phyloP scores from a whole-genome alignment of 257 asterid species.

The Ballota nigra region DNA sequence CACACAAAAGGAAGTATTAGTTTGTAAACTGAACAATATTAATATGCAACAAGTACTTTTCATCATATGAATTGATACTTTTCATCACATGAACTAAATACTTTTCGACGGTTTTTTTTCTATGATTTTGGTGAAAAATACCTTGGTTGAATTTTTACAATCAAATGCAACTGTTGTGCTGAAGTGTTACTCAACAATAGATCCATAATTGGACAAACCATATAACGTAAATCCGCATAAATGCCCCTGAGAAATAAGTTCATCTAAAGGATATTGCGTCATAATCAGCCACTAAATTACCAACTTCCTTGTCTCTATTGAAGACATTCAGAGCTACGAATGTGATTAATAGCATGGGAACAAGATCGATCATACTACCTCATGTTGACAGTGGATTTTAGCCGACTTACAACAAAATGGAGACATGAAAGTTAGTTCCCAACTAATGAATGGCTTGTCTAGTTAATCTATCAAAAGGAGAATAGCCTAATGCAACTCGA shows the following conservation, averaged over 20 bases:
- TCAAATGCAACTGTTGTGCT: neutral
- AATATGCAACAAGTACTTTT: neutral
- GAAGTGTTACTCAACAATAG: neutral
- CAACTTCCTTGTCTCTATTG: neutral
- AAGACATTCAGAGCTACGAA: neutral
- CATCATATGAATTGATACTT: neutral
- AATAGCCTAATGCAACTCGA: constrained; percentile 5
- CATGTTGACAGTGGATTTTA: neutral
- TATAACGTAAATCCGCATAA: neutral
- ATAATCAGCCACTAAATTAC: neutral
- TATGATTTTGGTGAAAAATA: too few species aligned
- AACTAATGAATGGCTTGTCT: neutral
- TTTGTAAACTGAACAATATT: too few species aligned
- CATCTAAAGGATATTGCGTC: neutral
- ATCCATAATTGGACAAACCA: neutral
- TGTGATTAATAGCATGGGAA: neutral
- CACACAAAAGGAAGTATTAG: too few species aligned
- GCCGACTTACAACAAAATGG: neutral
- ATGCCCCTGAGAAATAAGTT: neutral
- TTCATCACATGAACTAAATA: neutral
- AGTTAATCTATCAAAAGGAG: neutral
- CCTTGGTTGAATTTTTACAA: neutral
- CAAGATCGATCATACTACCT: neutral
- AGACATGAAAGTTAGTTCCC: neutral
- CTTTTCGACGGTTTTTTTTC: neutral